Base-by-base conservation (phyloP, 2,329 filamentous ascomycete species). In the Didymella keratinophila region DNA sequence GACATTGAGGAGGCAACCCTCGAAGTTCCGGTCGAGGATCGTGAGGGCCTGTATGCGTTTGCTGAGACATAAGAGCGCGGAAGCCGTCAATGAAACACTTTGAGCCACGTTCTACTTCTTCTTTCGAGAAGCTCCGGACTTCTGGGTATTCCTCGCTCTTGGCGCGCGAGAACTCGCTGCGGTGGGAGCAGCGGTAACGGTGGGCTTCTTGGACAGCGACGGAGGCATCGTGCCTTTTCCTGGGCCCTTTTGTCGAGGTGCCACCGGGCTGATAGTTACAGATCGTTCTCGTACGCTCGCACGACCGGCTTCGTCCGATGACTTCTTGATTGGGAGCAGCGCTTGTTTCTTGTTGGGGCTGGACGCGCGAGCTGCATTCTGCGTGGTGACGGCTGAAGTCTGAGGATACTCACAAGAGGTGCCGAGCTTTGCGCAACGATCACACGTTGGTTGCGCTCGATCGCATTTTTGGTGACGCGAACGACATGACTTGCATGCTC, bases 1-100 rank as follows among this genome's bases (percentile, higher is more conserved):
- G 92, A 96, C 80, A 78, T 98, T 30, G 87, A 93, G 74, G 91
- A 96, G 81, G 91, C 90, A 32, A 88, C 81, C 73, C 90, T 98
- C 64, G 90, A 96, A 80, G 91, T 98, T 30, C 82, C 82, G 16
- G 91, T 98, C 12, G 87, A 90, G 78, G 91, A 97, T 74, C 89
- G 89, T 14, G 87, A 88, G 32, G 88, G 90, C 25, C 83, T 87
- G 18, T 97, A 96, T 77, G 83, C 86, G 71, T 97, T 92, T 78
- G 74, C 75, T 30, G 80, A 83, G 73, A 83, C 81, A 28, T 83
- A 78, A 46, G 32, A 30, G 2, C 8, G 46, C 41, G 5, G 8
- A 20, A 18, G 28, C 14, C 34, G 42, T 46, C 11, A 58, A 53
- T 54, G 12, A 32, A 23, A 49, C 12, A 9, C 5, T 30, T 25